Evolutionary conservation across 257 asterid species (phyloP), one percentile per base, ranked within the genome.

Genomic region (Solanum microdontum): DNA sequence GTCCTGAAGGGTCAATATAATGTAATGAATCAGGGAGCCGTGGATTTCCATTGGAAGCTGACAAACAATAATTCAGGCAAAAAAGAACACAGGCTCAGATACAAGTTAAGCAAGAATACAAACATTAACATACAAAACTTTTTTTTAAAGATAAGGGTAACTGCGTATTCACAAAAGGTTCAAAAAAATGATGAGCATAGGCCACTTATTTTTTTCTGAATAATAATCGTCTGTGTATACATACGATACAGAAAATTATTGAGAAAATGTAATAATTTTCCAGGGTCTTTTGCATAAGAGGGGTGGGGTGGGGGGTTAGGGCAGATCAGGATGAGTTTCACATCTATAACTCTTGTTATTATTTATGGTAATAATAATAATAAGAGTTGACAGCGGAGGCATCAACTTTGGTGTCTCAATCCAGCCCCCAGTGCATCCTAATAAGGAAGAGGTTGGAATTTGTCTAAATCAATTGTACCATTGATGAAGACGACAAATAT

Each of bases 11-110:
- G 85, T 97, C 99, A 87, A 93, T 97, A 88, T 95, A 97, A 91
- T 97, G 99, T 91, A 97, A 91, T 15, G 99, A 97, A 93, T 96
- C 99, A 14, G 98, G 99, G 24, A 95, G 93, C 86, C 99, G 99
- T 37, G 98, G 98, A 93, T 97, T 97, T 82, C 99, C 99, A 89
- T 97, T 97, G 88, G 99, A 97, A 89, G 99, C 99, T 97, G 96
- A 89, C 86, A 91, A 86, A 89, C n/a, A 88, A 86, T 74, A 85
- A 83, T 82, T 82, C 45, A 82, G n/a, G 11, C 30, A 82, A 48
- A 30, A 45, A 80, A 48, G 11, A 48, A 45, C 48, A 82, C 69
- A 26, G 26, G 17, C 28, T 80, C 40, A 43, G 85, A 28, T 45
- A 58, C 85, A 48, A 82, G 68, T 30, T 82, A 48, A 17, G 69